Conservation (phyloP, 768 basidiomycete species). For the Tylopilus plumbeoviolaceoides region DNA sequence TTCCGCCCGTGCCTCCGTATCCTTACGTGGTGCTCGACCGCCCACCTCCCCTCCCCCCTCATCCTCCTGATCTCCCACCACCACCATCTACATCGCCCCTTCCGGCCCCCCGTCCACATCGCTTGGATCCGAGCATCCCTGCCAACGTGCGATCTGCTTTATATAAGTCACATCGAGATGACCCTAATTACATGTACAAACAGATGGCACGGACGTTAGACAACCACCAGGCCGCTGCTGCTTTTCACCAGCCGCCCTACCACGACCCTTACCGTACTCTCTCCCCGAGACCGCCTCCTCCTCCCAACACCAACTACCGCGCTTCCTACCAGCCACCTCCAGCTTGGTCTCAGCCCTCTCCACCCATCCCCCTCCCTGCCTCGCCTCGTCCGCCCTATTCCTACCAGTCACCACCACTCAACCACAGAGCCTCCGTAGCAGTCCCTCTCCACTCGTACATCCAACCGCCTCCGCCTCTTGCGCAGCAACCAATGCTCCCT, state of each 20-base stretch:
- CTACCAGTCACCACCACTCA: slow-evolving; percentile 21
- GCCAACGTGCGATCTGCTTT: slow-evolving; percentile 48
- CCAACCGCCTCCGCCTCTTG: slow-evolving; percentile 12
- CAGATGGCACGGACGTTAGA: slow-evolving; percentile 68
- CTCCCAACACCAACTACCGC: no score
- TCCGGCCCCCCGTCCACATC: slow-evolving; percentile 67
- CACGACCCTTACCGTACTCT: slow-evolving; percentile 17
- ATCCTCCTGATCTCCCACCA: slow-evolving; percentile 22
- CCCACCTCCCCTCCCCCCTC: slow-evolving; percentile 49
- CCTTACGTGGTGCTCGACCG: slow-evolving; percentile 18
- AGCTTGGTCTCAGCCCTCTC: slow-evolving; percentile 16
- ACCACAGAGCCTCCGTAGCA: slow-evolving; percentile 22
- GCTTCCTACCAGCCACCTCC: no score
- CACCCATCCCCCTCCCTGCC: slow-evolving; percentile 18
- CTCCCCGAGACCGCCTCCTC: slow-evolving; percentile 21
- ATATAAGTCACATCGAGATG: slow-evolving; percentile 2
- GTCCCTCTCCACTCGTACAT: slow-evolving; percentile 17
- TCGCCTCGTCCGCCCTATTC: slow-evolving; percentile 21
- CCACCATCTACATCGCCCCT: slow-evolving; percentile 45
- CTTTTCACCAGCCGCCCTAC: slow-evolving; percentile 23
- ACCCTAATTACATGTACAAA: slow-evolving; percentile 25
- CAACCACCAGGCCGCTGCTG: slow-evolving; percentile 35
- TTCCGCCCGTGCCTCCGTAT: slow-evolving; percentile 31
- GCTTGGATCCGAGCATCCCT: slow-evolving; percentile 55
- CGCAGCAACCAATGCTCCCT: slow-evolving; percentile 21